These are phyloP conservation scores for Candida morakotiae DNA, from an alignment of 805 yeast genomes.

Conservation along the genomic window DNA sequence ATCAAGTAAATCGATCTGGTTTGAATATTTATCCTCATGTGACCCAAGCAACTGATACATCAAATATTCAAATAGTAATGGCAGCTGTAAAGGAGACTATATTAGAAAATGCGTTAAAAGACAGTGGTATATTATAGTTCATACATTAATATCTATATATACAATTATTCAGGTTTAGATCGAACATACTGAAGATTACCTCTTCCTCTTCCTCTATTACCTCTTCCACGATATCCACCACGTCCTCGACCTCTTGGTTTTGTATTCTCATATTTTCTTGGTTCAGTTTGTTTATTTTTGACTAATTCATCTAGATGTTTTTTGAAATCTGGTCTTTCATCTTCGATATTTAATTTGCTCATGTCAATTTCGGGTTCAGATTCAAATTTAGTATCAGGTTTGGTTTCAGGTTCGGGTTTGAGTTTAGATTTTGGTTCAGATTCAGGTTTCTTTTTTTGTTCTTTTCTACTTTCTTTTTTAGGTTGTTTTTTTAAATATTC, in stretches of 20 bases:
- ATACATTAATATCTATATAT: slow-evolving; percentile 2
- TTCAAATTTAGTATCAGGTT: too few species aligned
- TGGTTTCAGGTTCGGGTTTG: too few species aligned
- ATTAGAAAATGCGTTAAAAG: slow-evolving; percentile 69
- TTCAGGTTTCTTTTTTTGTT: background rate
- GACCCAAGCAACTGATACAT: slow-evolving; percentile 92
- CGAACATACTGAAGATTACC: slow-evolving; percentile 24
- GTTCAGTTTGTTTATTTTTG: slow-evolving; percentile 11
- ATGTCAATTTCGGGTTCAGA: background rate
- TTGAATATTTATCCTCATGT: slow-evolving; percentile 84
- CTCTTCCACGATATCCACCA: slow-evolving; percentile 11
- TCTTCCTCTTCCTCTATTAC: slow-evolving; percentile 12
- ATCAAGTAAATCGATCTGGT: slow-evolving; percentile 78
- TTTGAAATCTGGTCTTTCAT: slow-evolving; percentile 27
- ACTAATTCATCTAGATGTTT: slow-evolving; percentile 24
- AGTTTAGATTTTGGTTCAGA: too few species aligned
- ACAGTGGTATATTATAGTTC: slow-evolving; percentile 60
- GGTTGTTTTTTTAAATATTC: slow-evolving; percentile 4
- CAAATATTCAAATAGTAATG: slow-evolving; percentile 80
- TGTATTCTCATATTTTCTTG: background rate
- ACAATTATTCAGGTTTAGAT: slow-evolving; percentile 5
- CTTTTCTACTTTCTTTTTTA: slow-evolving; percentile 4
- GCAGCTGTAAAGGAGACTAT: slow-evolving; percentile 81
- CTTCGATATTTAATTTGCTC: slow-evolving; percentile 1
- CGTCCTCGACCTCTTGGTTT: slow-evolving; percentile 10